These are phyloP conservation scores for Pseudogymnoascus verrucosus DNA, from an alignment of 2,329 filamentous ascomycete genomes.

Conservation along the genomic window DNA sequence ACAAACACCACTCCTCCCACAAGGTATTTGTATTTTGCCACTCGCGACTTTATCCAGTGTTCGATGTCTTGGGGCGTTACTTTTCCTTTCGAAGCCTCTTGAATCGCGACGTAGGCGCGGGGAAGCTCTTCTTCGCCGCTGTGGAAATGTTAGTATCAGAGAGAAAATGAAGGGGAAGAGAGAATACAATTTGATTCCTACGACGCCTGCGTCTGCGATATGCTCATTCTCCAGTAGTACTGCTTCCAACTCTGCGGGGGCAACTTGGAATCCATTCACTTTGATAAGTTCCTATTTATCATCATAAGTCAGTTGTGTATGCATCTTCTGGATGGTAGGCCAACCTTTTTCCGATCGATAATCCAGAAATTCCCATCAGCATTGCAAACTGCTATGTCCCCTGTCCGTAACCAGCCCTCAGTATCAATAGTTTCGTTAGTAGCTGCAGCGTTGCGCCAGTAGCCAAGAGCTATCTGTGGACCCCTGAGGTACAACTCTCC, in stretches of 20 bases:
- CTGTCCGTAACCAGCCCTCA: constrained; percentile 52
- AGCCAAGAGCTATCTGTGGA: constrained; percentile 50
- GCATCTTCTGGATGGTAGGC: not conserved
- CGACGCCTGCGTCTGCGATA: constrained; percentile 46
- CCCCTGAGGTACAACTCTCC: constrained; percentile 48
- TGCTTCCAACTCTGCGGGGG: constrained; percentile 49
- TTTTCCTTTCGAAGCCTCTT: constrained; percentile 36
- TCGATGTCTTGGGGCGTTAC: constrained; percentile 46
- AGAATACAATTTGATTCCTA: constrained; percentile 38
- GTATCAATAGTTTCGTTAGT: constrained; percentile 41
- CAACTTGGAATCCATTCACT: constrained; percentile 51
- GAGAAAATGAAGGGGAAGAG: not conserved
- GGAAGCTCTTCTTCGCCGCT: constrained; percentile 41
- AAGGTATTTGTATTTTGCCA: constrained; percentile 45
- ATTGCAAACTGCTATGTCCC: constrained; percentile 46
- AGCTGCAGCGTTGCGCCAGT: constrained; percentile 49
- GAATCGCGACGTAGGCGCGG: constrained; percentile 43
- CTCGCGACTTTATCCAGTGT: constrained; percentile 35
- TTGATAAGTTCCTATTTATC: constrained; percentile 44
- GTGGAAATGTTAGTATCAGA: not conserved
- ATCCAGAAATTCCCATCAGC: constrained; percentile 41
- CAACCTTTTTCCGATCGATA: constrained; percentile 44
- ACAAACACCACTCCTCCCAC: constrained; percentile 46
- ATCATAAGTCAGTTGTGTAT: not conserved
- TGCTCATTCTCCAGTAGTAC: constrained; percentile 43